Base-by-base conservation (phyloP, 306 rosid genomes). In the Mimosa pudica region DNA sequence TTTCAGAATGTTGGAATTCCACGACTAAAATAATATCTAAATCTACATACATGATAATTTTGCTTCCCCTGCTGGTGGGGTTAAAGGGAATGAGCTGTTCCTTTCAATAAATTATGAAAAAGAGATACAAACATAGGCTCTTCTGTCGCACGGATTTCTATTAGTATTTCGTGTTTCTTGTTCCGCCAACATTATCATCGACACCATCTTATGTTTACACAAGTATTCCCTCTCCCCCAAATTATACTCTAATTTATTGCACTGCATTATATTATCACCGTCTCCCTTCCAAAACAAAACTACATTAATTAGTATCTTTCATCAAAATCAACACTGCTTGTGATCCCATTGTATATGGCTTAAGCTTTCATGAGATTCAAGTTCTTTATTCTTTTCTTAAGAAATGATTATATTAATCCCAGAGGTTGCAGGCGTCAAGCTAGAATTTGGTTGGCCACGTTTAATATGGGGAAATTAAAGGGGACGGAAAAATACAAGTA, bases 201-300 rank as follows among this genome's bases (percentile, higher is more conserved):
- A 1, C 12, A 74, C 74, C 80, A 74, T 83, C 24, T 58, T 79
- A 78, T 78, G 38, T 6, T 13, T 3, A 47, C 76, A 67, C 72
- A 64, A 46, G 33, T 68, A 10, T 73, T 69, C 60, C 1, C 38
- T 12, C 46, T 2, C 68, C 68, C 68, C 6, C 16, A 61, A 64
- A 12, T 49, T 2, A 49, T 10, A 49, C 17, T 49, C 55, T 12
- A 12, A 16, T 0, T 10, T 49, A 13, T 49, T 49, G 17, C 55
- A 49, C 55, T 49, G 11, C 52, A 24, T 24, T 38, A 38, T 5
- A 48, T 48, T 4, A 46, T 46, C 51, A 46, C 51, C 51, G 51
- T 46, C 51, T 46, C 51, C 51, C 13, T 46, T 46, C 51, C 51
- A 46, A 46, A 46, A 7, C 49, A 46, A 6, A 10, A 7, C 10